Conservation (phyloP, 169 alveolate species). For the Pseudocohnilembus persalinus region DNA sequence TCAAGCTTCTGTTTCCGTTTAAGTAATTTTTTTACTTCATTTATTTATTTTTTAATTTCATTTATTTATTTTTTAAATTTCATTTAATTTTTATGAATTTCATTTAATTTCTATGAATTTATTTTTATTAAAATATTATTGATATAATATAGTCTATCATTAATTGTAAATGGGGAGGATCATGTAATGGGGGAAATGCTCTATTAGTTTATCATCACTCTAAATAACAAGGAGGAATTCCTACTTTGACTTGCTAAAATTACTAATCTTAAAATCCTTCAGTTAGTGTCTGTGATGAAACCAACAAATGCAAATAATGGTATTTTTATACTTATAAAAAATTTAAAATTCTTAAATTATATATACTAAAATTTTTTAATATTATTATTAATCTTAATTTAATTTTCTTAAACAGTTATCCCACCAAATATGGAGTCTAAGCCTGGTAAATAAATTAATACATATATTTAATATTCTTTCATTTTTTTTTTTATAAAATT, state of each 20-base stretch:
- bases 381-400: neutral
- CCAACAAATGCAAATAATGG: neutral
- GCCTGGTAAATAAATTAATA: no score
- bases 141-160: no score
- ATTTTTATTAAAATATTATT: no score
- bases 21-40: slow-evolving; percentile 77
- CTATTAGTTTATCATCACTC: slow-evolving; percentile 73
- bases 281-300: slow-evolving; percentile 29
- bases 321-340: neutral
- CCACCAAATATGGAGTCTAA: no score
- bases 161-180: slow-evolving; percentile 57
- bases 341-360: no score
- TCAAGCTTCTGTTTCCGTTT: slow-evolving; percentile 61
- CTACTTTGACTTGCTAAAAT: slow-evolving; percentile 72
- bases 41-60: no score
- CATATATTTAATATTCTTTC: no score
- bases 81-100: no score
- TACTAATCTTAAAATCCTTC: slow-evolving; percentile 66
- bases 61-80: no score
- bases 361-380: neutral
- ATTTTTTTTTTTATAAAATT: no score
- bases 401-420: slow-evolving; percentile 25
- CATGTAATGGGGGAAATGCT: slow-evolving; percentile 85
- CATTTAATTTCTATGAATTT: no score
- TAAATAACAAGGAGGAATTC: slow-evolving; percentile 60